Evolutionary conservation across 2,329 filamentous ascomycete genomes (phyloP), one percentile per base, ranked within the genome.

Genomic region (Acephala macrosclerotiorum): DNA sequence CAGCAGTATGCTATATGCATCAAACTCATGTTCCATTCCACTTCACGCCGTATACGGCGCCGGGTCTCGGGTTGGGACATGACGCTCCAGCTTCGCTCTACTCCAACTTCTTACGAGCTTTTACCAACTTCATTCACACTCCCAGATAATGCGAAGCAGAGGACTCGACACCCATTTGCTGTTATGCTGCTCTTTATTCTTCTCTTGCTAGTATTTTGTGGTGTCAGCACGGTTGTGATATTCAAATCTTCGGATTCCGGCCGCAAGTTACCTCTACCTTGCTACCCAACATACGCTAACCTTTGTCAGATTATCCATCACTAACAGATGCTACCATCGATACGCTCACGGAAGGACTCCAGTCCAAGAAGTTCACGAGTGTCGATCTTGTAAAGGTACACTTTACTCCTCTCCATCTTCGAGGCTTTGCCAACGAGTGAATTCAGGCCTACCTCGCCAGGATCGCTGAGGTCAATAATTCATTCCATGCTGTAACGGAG

Each of bases 401-500:
- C 9, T 5, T 9, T 4, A 33, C 4, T 4, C 4, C 29, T 33
- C 9, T 33, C 9, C 4, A 33, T 33, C 9, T 33, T 9, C 29
- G 29, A 33, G 29, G 4, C 9, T 33, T 9, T 33, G 9, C 29
- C 9, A 9, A 33, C 29, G 29, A 33, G 4, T 33, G 29, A 9
- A 9, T 5, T 9, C 9, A 73, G 73, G 70, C 71, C 20, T 74
- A 72, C 33, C 71, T 73, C 35, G 20, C 61, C 20, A 67, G 73
- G 6, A 74, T 75, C 20, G 9, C 70, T 33, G 71, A 73, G 61
- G 69, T 71, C 5, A 67, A 74, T 53, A 14, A 53, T 9, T 14
- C 65, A 22, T 62, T 75, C 9, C 62, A 72, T 40, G 66, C 71
- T n/a, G 70, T 77, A 2, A 70, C 68, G 9, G 76, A 77, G 49